Base-by-base conservation (phyloP, 371 early-diverging fungal genomes). In the Furculomyces boomerangus region DNA sequence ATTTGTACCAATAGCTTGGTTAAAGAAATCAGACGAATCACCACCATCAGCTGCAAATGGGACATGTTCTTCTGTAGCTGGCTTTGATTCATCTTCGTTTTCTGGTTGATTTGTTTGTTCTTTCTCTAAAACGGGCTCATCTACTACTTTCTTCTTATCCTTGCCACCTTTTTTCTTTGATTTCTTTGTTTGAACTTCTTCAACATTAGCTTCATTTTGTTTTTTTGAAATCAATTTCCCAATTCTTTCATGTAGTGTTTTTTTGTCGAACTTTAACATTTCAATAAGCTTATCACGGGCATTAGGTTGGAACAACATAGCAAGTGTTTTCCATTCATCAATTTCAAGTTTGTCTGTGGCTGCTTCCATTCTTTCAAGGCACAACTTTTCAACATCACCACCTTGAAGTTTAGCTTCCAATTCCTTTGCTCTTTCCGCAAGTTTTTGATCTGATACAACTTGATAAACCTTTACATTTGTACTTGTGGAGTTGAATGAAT, bases 241-340 rank as follows among this genome's bases (percentile, higher is more conserved):
- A n/a, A 67, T 58, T 39, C 57, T 57, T 26, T 39, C 41, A 51
- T 62, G 54, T 41, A 83, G 65, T 49, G 74, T 75, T 8, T 71
- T 74, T 55, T 83, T 81, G 58, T 85, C 78, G 60, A 87, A 89
- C 0, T 91, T 91, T 14, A 93, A 78, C 63, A 88, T 82, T 44
- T 81, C 74, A 45, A 92, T 76, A 40, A 93, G 68, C 56, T 84
- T 78, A 53, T 87, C 86, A 41, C 90, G 77, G 22, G 88, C 83
- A 59, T 84, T 75, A 18, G 71, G 64, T 20, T 82, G 79, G 57
- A 93, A 84, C 60, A 96, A 70, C 0, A 86, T 74, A 26, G 77
- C 73, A 57, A 93, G 67, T n/a, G 93, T 83, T 47, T 81, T 74
- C 94, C 94, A 93, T 26, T 51, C 52, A 55, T 83, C 78, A 22